These are phyloP conservation scores for Penicillium waksmanii DNA, from an alignment of 495 filamentous ascomycete species.

Conservation along the genomic window DNA sequence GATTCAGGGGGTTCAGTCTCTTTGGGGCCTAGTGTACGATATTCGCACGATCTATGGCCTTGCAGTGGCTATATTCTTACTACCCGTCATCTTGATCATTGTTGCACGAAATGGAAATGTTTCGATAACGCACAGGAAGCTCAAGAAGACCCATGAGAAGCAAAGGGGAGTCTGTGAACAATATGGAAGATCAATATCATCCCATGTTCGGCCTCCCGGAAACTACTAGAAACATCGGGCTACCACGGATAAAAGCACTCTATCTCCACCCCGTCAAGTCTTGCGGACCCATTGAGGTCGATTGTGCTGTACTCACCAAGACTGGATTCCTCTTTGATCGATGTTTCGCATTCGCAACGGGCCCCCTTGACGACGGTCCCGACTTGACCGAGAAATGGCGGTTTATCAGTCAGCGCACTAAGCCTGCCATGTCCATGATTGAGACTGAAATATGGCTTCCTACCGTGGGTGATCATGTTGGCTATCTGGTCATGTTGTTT, in stretches of 20 bases:
- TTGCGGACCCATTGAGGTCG: constrained; percentile 20
- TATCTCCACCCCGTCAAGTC: constrained; percentile 28
- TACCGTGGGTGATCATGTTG: constrained; percentile 5
- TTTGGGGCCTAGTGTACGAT: background rate
- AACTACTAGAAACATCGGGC: background rate
- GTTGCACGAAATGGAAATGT: constrained; percentile 12
- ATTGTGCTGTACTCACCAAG: constrained; percentile 21
- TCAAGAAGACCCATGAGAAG: constrained; percentile 6
- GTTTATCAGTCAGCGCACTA: constrained; percentile 31
- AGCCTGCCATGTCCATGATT: constrained; percentile 25
- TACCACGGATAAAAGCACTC: constrained; percentile 17
- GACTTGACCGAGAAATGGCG: constrained; percentile 14
- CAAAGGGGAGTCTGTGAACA: background rate
- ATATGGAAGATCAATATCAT: constrained; percentile 5
- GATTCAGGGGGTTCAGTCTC: background rate
- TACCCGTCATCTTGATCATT: constrained; percentile 3
- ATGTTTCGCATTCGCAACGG: constrained; percentile 19
- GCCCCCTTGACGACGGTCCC: background rate
- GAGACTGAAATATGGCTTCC: constrained; percentile 21
- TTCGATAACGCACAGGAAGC: constrained; percentile 4
- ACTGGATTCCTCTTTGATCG: constrained; percentile 22
- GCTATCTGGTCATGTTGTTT: constrained; percentile 19
- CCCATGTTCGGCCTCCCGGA: constrained; percentile 9
- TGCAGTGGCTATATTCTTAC: background rate
- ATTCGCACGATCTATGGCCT: background rate